Percentiles rank a stretch among this genome's conserved stretches.
Evolutionary conservation across 148 eudicot species (phyloP).

Genomic region (Camellia sinensis): DNA sequence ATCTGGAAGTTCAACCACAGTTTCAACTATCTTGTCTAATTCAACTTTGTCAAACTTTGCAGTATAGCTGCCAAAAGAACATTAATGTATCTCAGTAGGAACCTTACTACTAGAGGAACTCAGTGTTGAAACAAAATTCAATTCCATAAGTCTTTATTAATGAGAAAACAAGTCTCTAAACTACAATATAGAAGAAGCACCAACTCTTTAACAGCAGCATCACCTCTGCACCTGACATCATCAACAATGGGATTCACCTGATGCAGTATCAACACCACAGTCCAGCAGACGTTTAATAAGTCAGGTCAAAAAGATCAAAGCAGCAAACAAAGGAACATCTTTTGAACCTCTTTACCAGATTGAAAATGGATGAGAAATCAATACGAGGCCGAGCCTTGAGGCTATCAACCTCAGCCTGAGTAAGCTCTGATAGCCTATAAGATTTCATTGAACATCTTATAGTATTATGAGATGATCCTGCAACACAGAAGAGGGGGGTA

Average conservation of each 20-base stretch:
- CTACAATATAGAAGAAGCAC: slow-evolving; percentile 29
- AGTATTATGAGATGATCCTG: slow-evolving; percentile 42
- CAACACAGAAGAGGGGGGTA: not conserved
- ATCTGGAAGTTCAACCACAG: slow-evolving; percentile 72
- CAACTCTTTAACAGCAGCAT: slow-evolving; percentile 93
- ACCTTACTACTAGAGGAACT: not conserved
- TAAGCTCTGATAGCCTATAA: slow-evolving; percentile 82
- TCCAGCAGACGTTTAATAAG: slow-evolving; percentile 4
- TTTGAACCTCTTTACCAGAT: slow-evolving; percentile 3
- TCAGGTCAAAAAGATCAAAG: not conserved
- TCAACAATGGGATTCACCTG: slow-evolving; percentile 98
- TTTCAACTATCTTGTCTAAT: slow-evolving; percentile 61
- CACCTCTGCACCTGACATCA: slow-evolving; percentile 79
- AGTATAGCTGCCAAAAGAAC: slow-evolving; percentile 56
- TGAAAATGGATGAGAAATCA: slow-evolving; percentile 86
- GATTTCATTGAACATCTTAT: slow-evolving; percentile 85
- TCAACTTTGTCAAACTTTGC: slow-evolving; percentile 78
- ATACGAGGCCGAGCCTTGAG: slow-evolving; percentile 93
- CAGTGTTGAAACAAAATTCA: slow-evolving; percentile 1
- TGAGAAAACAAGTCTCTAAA: not conserved
- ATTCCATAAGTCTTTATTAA: not conserved
- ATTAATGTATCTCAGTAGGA: slow-evolving; percentile 1
- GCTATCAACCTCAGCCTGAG: slow-evolving; percentile 56
- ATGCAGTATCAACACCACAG: slow-evolving; percentile 12
- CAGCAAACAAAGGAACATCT: slow-evolving; percentile 6